These are phyloP conservation scores for Omphalotus olearius DNA, from an alignment of 1,284 basidiomycete genomes.

Conservation along the genomic window DNA sequence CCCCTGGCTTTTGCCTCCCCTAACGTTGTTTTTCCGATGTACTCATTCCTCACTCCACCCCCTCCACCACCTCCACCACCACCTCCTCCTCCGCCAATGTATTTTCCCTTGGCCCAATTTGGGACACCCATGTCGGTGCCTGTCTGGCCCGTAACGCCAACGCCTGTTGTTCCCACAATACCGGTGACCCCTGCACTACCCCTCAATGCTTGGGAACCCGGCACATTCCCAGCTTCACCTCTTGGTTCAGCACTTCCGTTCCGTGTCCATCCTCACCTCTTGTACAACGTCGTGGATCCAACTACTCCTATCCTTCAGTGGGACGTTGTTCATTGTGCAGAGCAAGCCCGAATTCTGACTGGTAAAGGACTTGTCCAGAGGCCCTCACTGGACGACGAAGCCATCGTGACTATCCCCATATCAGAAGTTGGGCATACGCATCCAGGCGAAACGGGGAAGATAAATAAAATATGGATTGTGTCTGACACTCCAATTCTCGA, in stretches of 20 bases:
- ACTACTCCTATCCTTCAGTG: constrained; percentile 28
- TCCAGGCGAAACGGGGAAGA: constrained; percentile 16
- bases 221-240: constrained; percentile 26
- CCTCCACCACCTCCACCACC: neutral
- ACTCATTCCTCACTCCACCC: neutral
- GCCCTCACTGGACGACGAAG: constrained; percentile 19
- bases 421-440: neutral
- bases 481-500: constrained; percentile 25
- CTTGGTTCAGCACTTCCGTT: constrained; percentile 25
- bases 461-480: constrained; percentile 26
- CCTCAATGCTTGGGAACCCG: constrained; percentile 19
- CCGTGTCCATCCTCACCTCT: constrained; percentile 26
- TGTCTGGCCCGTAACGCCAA: neutral
- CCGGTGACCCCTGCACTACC: neutral
- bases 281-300: constrained; percentile 28
- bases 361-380: constrained; percentile 10
- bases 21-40: too few species aligned
- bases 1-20: too few species aligned
- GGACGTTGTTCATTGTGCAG: constrained; percentile 30
- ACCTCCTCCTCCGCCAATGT: neutral
- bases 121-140: neutral
- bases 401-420: constrained; percentile 13
- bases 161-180: constrained; percentile 1
- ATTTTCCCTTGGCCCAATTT: neutral
- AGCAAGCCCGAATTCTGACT: constrained; percentile 25